Conservation (phyloP, 2,329 filamentous ascomycete genomes). For the Xylaria sp. region DNA sequence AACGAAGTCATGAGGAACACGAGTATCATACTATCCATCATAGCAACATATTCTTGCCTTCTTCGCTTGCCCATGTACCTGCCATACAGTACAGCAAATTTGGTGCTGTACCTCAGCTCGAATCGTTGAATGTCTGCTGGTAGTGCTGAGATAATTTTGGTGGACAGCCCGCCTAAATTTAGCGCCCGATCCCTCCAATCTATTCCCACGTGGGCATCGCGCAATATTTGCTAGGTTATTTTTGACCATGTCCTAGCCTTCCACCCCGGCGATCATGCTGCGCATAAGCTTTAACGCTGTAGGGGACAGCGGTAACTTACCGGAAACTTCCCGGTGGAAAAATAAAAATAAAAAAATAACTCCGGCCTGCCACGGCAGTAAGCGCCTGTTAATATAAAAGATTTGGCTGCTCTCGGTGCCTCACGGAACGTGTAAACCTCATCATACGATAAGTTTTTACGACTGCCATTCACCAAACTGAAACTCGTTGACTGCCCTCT, state of each 20-base stretch:
- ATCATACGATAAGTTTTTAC: not conserved
- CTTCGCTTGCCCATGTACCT: not conserved
- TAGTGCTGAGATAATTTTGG: not conserved
- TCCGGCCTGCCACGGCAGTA: not conserved
- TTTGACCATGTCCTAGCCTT: not conserved
- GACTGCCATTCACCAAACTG: not conserved
- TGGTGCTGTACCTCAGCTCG: too few species aligned
- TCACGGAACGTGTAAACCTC: not conserved
- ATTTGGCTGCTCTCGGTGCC: not conserved
- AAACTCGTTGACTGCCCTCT: not conserved
- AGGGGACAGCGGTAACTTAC: not conserved
- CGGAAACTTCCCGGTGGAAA: slow-evolving; percentile 1
- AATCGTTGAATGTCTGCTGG: not conserved
- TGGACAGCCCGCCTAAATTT: not conserved
- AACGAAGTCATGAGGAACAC: not conserved
- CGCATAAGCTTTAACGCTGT: not conserved
- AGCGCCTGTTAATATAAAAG: slow-evolving; percentile 13
- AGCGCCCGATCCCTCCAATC: not conserved
- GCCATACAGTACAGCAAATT: not conserved
- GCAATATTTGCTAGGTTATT: not conserved
- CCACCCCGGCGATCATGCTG: not conserved
- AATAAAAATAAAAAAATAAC: not conserved
- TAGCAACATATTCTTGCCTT: not conserved
- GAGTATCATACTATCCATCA: not conserved
- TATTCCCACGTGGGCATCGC: slow-evolving; percentile 1